Percentiles rank a stretch among this genome's conserved stretches.
These are phyloP conservation scores for Botrytis cinerea DNA, from an alignment of 2,329 filamentous ascomycete species.

Conservation along the genomic window DNA sequence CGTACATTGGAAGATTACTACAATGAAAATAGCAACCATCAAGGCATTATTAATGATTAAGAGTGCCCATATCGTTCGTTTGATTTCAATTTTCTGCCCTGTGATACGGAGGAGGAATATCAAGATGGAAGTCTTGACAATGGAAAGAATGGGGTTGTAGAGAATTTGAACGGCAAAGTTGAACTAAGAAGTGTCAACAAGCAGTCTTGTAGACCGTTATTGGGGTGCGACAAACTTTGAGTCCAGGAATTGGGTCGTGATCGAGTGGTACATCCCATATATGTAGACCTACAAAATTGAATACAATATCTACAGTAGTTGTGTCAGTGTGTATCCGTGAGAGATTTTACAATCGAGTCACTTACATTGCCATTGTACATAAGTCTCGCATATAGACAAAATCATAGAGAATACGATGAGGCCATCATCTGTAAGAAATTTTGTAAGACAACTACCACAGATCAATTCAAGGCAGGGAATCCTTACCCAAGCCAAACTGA, in stretches of 20 bases:
- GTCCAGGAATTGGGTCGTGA: background rate
- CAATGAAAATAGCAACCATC: background rate
- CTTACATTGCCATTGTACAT: background rate
- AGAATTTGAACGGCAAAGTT: background rate
- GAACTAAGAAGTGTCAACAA: background rate
- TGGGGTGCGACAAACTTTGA: background rate
- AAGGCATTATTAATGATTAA: background rate
- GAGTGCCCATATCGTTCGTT: background rate
- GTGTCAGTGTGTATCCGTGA: background rate
- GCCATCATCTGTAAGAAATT: background rate
- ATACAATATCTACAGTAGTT: background rate
- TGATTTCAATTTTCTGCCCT: background rate
- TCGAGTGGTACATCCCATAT: conserved; percentile 2
- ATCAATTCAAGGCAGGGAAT: background rate
- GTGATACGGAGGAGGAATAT: background rate
- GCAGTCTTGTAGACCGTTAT: background rate
- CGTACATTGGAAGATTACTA: background rate
- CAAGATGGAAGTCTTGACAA: background rate
- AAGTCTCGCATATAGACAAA: background rate
- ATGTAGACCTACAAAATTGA: conserved; percentile 5
- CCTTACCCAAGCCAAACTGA: background rate
- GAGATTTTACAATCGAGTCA: background rate
- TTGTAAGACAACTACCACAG: background rate
- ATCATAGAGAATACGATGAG: background rate
- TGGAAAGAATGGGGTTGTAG: background rate